phyloP scores from a whole-genome alignment of 2,329 filamentous ascomycete species.

The Fusarium camptoceras region DNA sequence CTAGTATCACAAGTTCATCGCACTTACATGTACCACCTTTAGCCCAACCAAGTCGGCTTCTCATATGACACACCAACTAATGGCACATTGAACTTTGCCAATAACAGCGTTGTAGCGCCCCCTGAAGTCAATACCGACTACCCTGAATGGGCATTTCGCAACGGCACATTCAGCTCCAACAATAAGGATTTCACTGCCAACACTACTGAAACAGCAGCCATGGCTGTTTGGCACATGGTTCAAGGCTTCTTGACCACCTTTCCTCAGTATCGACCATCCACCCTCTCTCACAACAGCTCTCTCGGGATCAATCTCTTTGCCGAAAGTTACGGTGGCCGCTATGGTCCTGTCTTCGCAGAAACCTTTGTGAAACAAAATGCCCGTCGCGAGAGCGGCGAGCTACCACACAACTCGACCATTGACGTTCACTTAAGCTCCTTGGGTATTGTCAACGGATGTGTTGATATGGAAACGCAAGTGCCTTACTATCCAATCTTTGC shows the following conservation, averaged over 20 bases:
- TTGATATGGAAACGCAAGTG: constrained; percentile 73
- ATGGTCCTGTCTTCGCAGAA: constrained; percentile 73
- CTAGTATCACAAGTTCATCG: neutral
- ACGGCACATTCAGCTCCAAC: constrained; percentile 74
- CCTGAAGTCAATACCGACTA: constrained; percentile 35
- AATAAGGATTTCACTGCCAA: constrained; percentile 63
- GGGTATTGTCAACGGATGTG: constrained; percentile 77
- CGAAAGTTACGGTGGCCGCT: constrained; percentile 78
- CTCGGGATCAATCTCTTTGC: constrained; percentile 74
- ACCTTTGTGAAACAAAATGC: constrained; percentile 72
- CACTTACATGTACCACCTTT: constrained; percentile 29
- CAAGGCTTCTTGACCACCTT: constrained; percentile 70
- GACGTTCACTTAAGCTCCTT: constrained; percentile 71
- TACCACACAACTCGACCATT: constrained; percentile 63
- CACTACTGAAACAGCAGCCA: constrained; percentile 67
- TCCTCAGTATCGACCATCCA: constrained; percentile 65
- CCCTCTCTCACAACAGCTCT: constrained; percentile 54
- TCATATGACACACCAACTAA: constrained; percentile 74
- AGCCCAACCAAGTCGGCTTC: constrained; percentile 78
- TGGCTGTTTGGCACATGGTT: constrained; percentile 73
- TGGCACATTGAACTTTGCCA: constrained; percentile 65
- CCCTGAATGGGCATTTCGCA: constrained; percentile 58
- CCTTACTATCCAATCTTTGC: constrained; percentile 69
- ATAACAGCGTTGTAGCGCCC: constrained; percentile 51
- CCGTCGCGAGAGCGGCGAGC: constrained; percentile 61